Conservation (phyloP, 495 filamentous ascomycete genomes). For the Tuber aestivum region DNA sequence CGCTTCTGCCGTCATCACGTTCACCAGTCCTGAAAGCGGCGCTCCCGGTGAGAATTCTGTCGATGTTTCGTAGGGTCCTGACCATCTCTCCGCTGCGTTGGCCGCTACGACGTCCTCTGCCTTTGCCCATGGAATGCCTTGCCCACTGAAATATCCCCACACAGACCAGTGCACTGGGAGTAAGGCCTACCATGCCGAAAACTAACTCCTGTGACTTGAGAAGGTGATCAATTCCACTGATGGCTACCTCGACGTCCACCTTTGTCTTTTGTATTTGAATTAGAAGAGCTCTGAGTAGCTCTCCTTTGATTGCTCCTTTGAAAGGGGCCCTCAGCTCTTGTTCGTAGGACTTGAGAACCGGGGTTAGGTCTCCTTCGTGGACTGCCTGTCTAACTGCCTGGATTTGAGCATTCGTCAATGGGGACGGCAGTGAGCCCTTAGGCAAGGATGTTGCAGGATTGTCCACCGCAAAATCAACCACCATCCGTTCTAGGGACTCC, state of each 20-base stretch:
- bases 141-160: slow-evolving; percentile 70
- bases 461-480: slow-evolving; percentile 85
- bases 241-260: slow-evolving; percentile 92
- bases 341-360: slow-evolving; percentile 85
- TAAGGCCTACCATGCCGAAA: slow-evolving; percentile 91
- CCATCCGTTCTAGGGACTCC: slow-evolving; percentile 91
- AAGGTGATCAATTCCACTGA: slow-evolving; percentile 85
- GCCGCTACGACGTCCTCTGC: slow-evolving; percentile 58
- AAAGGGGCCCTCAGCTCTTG: slow-evolving; percentile 74
- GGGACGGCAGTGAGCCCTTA: slow-evolving; percentile 36
- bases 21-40: slow-evolving; percentile 54
- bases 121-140: slow-evolving; percentile 57
- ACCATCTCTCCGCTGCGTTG: slow-evolving; percentile 59
- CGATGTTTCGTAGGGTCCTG: slow-evolving; percentile 72
- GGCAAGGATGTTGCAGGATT: slow-evolving; percentile 55
- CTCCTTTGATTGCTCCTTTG: slow-evolving; percentile 69
- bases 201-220: slow-evolving; percentile 94
- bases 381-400: slow-evolving; percentile 67
- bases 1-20: slow-evolving; percentile 45
- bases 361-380: slow-evolving; percentile 84
- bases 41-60: slow-evolving; percentile 62
- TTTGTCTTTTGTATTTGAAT: slow-evolving; percentile 99
- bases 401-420: slow-evolving; percentile 56
- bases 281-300: slow-evolving; percentile 81
- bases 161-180: slow-evolving; percentile 79